These are phyloP conservation scores for Hymenoscyphus fructigenus DNA, from an alignment of 2,329 filamentous ascomycete genomes.

Conservation along the genomic window DNA sequence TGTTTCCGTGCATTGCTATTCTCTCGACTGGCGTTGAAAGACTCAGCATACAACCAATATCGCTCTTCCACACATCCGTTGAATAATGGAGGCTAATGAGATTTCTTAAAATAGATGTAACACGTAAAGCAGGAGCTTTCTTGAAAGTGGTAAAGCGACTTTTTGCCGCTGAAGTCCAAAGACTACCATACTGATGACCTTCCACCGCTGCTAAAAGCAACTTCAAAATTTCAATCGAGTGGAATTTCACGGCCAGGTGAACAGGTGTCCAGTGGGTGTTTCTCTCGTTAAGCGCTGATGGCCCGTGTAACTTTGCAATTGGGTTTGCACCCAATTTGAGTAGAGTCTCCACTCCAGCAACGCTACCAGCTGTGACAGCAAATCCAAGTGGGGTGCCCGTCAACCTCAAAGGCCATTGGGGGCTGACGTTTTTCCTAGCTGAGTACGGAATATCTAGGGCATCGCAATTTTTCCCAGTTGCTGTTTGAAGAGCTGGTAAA, in stretches of 20 bases:
- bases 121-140: neutral
- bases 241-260: slow-evolving; percentile 7
- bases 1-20: slow-evolving; percentile 1
- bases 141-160: neutral
- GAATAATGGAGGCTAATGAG: neutral
- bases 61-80: neutral
- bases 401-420: slow-evolving; percentile 5
- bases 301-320: neutral
- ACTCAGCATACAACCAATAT: neutral
- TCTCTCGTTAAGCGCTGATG: neutral
- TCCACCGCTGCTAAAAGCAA: neutral
- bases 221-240: neutral
- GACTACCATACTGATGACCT: neutral
- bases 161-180: neutral
- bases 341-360: neutral
- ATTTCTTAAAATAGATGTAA: neutral
- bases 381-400: slow-evolving; percentile 6
- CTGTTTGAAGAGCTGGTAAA: neutral
- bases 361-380: neutral
- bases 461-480: neutral
- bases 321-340: slow-evolving; percentile 9
- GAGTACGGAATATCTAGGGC: neutral
- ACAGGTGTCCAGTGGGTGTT: neutral
- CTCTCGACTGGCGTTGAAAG: neutral
- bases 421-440: neutral